A percentile compares a stretch with the other conserved stretches of the same genome.
Evolutionary conservation across 2,329 filamentous ascomycete genomes (phyloP).

Genomic region (Xylaria sp.): DNA sequence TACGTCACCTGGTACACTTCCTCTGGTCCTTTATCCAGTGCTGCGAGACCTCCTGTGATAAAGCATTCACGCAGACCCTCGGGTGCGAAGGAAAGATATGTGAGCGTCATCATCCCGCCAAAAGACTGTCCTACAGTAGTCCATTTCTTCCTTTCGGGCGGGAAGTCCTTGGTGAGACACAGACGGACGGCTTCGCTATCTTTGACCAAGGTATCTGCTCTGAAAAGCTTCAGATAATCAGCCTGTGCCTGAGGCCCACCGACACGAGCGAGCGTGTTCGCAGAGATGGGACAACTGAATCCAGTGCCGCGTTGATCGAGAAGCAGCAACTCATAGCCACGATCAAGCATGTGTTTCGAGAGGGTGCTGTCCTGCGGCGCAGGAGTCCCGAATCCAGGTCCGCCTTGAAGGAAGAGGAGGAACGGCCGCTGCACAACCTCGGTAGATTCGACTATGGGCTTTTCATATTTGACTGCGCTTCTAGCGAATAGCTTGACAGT

Average conservation of each 20-base stretch:
- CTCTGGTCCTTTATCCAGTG: slow-evolving; percentile 76
- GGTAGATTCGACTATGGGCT: slow-evolving; percentile 62
- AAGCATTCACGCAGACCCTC: slow-evolving; percentile 85
- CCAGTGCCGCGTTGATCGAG: slow-evolving; percentile 95
- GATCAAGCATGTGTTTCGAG: slow-evolving; percentile 76
- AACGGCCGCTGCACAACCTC: slow-evolving; percentile 62
- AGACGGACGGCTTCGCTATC: slow-evolving; percentile 89
- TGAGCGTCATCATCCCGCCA: slow-evolving; percentile 86
- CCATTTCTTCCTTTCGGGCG: slow-evolving; percentile 80
- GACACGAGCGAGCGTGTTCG: slow-evolving; percentile 73
- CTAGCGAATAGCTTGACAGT: slow-evolving; percentile 82
- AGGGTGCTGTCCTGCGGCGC: slow-evolving; percentile 79
- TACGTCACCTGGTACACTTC: slow-evolving; percentile 81
- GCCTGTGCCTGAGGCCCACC: slow-evolving; percentile 76
- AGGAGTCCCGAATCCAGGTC: slow-evolving; percentile 81
- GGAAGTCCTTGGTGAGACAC: slow-evolving; percentile 76
- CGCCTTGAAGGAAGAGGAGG: slow-evolving; percentile 84
- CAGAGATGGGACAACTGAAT: slow-evolving; percentile 81
- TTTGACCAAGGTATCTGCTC: slow-evolving; percentile 88
- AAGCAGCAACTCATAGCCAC: slow-evolving; percentile 85
- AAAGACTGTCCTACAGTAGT: slow-evolving; percentile 91
- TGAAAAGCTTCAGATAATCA: slow-evolving; percentile 83
- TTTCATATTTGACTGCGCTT: slow-evolving; percentile 74
- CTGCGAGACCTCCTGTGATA: slow-evolving; percentile 84
- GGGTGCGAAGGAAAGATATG: slow-evolving; percentile 84